Percentiles rank a stretch among this genome's conserved stretches.
phyloP scores from a whole-genome alignment of 441 rosid species.

The Populus hybrid region DNA sequence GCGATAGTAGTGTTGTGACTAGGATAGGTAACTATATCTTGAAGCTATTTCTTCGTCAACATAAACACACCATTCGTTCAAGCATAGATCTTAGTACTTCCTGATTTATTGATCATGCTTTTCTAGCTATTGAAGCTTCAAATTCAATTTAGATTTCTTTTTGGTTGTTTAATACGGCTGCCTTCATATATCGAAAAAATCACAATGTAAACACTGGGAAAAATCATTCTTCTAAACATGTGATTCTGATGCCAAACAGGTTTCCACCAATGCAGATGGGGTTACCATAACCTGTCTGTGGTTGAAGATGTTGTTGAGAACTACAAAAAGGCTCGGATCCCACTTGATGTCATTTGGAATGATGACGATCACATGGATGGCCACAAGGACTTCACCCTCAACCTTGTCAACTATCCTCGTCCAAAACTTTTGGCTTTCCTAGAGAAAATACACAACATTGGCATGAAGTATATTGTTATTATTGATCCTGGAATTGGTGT shows the following conservation, averaged over 20 bases:
- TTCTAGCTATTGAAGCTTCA: background rate
- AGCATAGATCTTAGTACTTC: background rate
- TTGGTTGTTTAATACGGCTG: background rate
- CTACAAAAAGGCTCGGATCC: slow-evolving; percentile 79
- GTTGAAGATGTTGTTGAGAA: slow-evolving; percentile 38
- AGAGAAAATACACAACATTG: slow-evolving; percentile 68
- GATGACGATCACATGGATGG: slow-evolving; percentile 98
- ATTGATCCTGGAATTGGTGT: slow-evolving; percentile 91
- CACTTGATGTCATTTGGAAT: slow-evolving; percentile 93
- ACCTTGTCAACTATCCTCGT: slow-evolving; percentile 66
- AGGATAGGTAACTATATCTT: background rate
- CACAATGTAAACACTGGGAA: background rate
- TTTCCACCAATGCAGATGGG: slow-evolving; percentile 98
- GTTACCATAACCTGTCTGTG: slow-evolving; percentile 80
- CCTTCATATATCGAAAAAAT: background rate
- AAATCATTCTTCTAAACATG: background rate
- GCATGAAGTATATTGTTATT: slow-evolving; percentile 92
- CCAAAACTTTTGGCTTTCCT: slow-evolving; percentile 76
- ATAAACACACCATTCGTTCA: no score
- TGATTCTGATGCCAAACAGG: slow-evolving; percentile 42
- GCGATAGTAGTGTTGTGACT: background rate
- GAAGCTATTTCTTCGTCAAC: background rate
- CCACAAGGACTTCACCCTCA: slow-evolving; percentile 86
- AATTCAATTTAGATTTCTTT: background rate
- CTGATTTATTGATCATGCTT: background rate